Conservation (phyloP, 257 asterid species). For the Avicennia marina region DNA sequence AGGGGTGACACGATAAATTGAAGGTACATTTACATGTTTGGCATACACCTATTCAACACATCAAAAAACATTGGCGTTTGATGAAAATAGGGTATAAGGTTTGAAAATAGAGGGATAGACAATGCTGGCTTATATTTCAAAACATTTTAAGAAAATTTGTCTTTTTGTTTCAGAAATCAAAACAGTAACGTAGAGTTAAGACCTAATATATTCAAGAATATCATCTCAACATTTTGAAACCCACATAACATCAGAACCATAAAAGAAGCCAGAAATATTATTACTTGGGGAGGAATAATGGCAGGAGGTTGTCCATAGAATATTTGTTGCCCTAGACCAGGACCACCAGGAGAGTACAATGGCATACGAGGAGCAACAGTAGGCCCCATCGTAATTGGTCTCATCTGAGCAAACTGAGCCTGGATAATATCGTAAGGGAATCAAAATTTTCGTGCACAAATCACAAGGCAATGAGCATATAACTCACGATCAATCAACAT, state of each 20-base stretch:
- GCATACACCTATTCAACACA: no score
- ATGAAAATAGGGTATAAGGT: no score
- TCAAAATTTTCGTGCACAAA: neutral
- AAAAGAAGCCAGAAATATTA: conserved; percentile 8
- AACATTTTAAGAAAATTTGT: no score
- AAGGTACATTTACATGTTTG: no score
- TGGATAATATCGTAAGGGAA: conserved; percentile 19
- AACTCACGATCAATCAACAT: conserved; percentile 11
- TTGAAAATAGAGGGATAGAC: no score
- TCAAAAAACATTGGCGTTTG: no score
- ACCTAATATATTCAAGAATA: neutral
- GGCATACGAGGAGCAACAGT: conserved; percentile 46
- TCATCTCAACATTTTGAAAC: neutral
- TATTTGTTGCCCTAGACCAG: conserved; percentile 86
- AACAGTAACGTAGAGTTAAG: no score
- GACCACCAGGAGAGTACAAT: conserved; percentile 74
- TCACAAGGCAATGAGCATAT: neutral
- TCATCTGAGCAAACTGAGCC: conserved; percentile 92
- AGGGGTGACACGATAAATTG: no score
- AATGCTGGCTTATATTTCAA: no score
- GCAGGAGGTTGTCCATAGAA: conserved; percentile 88
- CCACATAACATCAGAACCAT: no score
- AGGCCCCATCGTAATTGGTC: conserved; percentile 71
- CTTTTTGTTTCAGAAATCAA: no score
- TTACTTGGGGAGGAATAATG: conserved; percentile 77